These are phyloP conservation scores for Papiliotrema laurentii DNA, from an alignment of 1,284 basidiomycete species.

Conservation along the genomic window DNA sequence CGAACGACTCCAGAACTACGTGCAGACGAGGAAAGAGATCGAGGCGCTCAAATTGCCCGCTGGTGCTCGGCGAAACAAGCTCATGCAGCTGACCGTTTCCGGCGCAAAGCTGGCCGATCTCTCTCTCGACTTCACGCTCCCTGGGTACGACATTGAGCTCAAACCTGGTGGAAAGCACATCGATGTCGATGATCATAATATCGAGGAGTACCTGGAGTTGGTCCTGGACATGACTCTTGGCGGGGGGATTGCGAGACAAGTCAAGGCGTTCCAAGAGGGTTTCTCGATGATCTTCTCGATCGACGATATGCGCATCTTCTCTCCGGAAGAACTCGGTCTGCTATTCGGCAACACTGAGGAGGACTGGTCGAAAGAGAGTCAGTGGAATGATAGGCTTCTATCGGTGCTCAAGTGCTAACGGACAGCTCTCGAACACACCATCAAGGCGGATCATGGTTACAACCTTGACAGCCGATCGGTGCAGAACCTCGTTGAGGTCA, in stretches of 20 bases:
- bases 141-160: constrained; percentile 89
- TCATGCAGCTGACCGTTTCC: constrained; percentile 52
- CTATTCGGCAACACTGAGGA: constrained; percentile 93
- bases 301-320: constrained; percentile 82
- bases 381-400: constrained; percentile 38
- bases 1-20: constrained; percentile 63
- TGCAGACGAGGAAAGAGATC: constrained; percentile 48
- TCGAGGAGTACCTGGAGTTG: constrained; percentile 78
- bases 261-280: constrained; percentile 75
- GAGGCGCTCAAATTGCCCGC: constrained; percentile 40
- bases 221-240: constrained; percentile 78
- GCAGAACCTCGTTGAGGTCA: constrained; percentile 77
- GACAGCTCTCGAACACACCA: constrained; percentile 74
- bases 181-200: constrained; percentile 75
- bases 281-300: constrained; percentile 95
- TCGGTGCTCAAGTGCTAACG: constrained; percentile 3
- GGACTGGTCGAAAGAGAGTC: constrained; percentile 87
- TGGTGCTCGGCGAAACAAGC: constrained; percentile 33
- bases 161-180: constrained; percentile 74
- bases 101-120: constrained; percentile 69
- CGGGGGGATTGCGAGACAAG: constrained; percentile 66
- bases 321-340: constrained; percentile 87
- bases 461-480: constrained; percentile 89
- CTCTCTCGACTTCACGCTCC: constrained; percentile 90
- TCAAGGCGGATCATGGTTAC: constrained; percentile 98